Conservation (phyloP, 1,284 basidiomycete species). For the Malassezia sp. region DNA sequence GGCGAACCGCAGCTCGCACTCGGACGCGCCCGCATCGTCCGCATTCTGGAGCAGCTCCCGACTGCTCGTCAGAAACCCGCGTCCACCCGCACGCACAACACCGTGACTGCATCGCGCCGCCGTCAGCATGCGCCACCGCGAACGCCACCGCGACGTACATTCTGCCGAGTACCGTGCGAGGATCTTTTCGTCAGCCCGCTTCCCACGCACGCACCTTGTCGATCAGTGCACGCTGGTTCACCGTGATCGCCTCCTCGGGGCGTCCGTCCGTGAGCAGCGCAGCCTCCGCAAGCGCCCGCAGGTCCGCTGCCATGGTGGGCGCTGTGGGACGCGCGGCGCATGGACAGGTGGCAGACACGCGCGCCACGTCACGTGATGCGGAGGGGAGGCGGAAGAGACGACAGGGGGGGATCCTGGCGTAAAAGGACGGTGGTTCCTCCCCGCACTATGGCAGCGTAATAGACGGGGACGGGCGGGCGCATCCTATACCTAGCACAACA, state of each 20-base stretch:
- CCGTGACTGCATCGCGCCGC: too few relatives aligned
- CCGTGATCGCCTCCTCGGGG: constrained; percentile 64
- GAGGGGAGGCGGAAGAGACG: too few relatives aligned
- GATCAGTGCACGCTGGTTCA: constrained; percentile 64
- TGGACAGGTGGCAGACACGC: too few relatives aligned
- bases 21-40: constrained; percentile 70
- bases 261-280: constrained; percentile 31
- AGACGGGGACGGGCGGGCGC: too few relatives aligned
- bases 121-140: background rate
- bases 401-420: too few relatives aligned
- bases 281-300: constrained; percentile 12
- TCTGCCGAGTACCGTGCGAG: constrained; percentile 88
- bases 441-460: too few relatives aligned
- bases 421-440: too few relatives aligned
- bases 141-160: constrained; percentile 16
- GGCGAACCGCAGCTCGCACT: constrained; percentile 43
- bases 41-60: constrained; percentile 89
- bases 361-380: too few relatives aligned
- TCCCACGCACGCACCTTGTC: constrained; percentile 20
- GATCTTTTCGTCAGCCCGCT: constrained; percentile 49
- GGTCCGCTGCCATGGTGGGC: constrained; percentile 1
- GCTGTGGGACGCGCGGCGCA: background rate
- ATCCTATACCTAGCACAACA: too few relatives aligned
- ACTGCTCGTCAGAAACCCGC: too few relatives aligned
- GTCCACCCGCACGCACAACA: too few relatives aligned